Percentiles rank a stretch among this genome's conserved stretches.
phyloP scores from a whole-genome alignment of 225 moss, liverwort and hornwort genomes.

The Antitrichia curtipendula region DNA sequence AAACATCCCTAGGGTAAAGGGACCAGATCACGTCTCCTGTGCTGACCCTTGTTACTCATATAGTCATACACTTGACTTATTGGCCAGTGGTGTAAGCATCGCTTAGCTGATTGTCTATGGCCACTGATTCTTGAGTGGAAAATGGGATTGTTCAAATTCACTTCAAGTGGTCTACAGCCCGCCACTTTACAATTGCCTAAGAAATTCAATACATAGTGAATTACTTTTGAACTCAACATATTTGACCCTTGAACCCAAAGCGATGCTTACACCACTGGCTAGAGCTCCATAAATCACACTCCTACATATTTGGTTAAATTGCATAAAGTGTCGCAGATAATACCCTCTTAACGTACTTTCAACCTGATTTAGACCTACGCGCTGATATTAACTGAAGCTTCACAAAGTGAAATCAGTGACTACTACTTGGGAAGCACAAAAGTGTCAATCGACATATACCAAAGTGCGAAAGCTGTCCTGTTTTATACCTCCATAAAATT shows the following conservation, averaged over 20 bases:
- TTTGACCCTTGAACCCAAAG: not conserved
- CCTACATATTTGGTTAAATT: not conserved
- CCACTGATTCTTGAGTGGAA: not conserved
- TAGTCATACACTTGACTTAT: not conserved
- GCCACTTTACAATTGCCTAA: not conserved
- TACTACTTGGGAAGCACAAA: not conserved
- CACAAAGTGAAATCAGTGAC: not conserved
- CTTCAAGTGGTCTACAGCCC: not conserved
- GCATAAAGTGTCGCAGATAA: not conserved
- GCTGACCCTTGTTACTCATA: not conserved
- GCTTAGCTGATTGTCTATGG: not conserved
- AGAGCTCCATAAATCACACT: not conserved
- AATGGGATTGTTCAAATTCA: not conserved
- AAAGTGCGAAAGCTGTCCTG: not conserved
- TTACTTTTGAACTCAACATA: not conserved
- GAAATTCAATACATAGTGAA: not conserved
- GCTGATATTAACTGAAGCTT: not conserved
- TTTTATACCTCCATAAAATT: slow-evolving; percentile 45
- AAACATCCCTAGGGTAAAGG: not conserved
- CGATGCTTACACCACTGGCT: too few species aligned
- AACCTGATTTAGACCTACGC: not conserved
- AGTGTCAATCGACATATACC: not conserved
- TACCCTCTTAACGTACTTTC: not conserved
- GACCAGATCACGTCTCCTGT: not conserved
- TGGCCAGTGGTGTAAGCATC: not conserved